Conservation (phyloP, 805 yeast genomes). For the Ogataea methanolica region DNA sequence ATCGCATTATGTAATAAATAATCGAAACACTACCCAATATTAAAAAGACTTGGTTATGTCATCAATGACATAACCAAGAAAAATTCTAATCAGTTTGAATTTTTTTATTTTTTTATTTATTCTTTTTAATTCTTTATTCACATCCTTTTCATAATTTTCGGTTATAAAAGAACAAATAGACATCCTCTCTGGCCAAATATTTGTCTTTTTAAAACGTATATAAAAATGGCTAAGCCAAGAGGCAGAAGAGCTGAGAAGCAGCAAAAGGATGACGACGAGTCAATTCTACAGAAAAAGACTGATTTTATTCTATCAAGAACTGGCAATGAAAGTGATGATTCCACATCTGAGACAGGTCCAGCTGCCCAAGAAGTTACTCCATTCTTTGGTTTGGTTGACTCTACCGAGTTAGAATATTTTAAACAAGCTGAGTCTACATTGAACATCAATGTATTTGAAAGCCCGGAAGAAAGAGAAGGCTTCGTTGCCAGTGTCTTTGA, state of each 20-base stretch:
- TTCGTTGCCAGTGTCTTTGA: slow-evolving; percentile 77
- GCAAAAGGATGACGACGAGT: background rate
- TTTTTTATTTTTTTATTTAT: too few species aligned
- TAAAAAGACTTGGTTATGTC: too few species aligned
- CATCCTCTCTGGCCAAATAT: too few species aligned
- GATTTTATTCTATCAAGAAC: background rate
- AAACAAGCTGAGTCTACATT: slow-evolving; percentile 87
- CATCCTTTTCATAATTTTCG: background rate
- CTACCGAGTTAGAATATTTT: slow-evolving; percentile 84
- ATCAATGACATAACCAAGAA: too few species aligned
- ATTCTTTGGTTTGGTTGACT: slow-evolving; percentile 84
- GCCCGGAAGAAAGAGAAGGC: slow-evolving; percentile 64
- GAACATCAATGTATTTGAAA: slow-evolving; percentile 72
- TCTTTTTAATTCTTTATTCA: background rate
- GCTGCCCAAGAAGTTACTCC: slow-evolving; percentile 27
- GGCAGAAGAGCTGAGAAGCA: slow-evolving; percentile 27
- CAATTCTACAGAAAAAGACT: background rate
- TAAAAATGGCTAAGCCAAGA: slow-evolving; percentile 26
- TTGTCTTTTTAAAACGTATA: too few species aligned
- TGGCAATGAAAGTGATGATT: slow-evolving; percentile 1
- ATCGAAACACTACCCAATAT: too few species aligned
- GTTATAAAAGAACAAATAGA: too few species aligned
- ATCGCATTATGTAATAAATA: too few species aligned
- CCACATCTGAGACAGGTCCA: background rate
- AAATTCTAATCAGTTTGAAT: background rate